A percentile compares a stretch with the other conserved stretches of the same genome.
phyloP scores from a whole-genome alignment of 1,139 yeast genomes.

The Diutina mesorugosa region DNA sequence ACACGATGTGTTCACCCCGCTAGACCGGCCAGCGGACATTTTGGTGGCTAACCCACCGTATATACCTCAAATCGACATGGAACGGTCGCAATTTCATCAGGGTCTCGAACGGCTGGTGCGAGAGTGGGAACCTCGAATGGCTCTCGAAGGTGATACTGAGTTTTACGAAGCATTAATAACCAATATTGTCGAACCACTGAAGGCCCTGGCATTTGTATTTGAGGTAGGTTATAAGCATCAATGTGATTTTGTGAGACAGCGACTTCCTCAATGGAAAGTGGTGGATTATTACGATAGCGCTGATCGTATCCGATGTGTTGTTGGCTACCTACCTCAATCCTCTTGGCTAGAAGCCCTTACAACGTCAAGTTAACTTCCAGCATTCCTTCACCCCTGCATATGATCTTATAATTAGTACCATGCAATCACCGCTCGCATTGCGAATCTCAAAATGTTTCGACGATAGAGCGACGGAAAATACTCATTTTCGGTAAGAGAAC shows the following conservation, averaged over 20 bases:
- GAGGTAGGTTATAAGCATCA: constrained; percentile 29
- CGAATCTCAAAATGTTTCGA: no score
- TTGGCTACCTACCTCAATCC: constrained; percentile 19
- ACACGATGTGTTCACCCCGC: constrained; percentile 2
- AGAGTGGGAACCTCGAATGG: constrained; percentile 60
- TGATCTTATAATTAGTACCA: no score
- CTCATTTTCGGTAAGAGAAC: no score
- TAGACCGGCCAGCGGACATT: constrained; percentile 4
- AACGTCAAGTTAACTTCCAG: not conserved
- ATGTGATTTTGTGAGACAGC: constrained; percentile 10
- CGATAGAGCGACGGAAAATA: no score
- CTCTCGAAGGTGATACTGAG: constrained; percentile 64
- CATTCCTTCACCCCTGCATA: not conserved
- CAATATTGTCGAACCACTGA: constrained; percentile 22
- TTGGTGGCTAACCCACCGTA: constrained; percentile 87
- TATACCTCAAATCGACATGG: constrained; percentile 39
- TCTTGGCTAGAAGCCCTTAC: not conserved
- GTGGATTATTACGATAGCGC: constrained; percentile 17
- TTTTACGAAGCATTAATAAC: constrained; percentile 48
- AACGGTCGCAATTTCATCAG: constrained; percentile 13
- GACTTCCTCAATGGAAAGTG: constrained; percentile 14
- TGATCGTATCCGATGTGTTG: constrained; percentile 23
- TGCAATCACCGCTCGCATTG: no score
- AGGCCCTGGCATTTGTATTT: constrained; percentile 28
- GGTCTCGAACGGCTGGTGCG: constrained; percentile 51